Conservation (phyloP, 2,329 filamentous ascomycete species). For the Xylaria hypoxylon region DNA sequence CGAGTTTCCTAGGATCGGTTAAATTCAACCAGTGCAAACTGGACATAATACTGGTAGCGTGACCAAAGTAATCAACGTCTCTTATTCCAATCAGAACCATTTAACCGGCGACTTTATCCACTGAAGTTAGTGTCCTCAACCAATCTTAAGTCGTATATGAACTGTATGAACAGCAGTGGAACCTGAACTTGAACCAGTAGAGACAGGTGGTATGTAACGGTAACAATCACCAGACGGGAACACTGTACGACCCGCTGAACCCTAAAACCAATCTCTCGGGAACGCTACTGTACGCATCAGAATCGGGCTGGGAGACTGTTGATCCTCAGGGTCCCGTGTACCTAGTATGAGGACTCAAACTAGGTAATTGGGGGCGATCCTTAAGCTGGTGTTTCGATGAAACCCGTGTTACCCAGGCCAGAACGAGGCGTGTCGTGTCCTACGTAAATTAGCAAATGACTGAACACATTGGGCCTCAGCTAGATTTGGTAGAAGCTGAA, state of each 20-base stretch:
- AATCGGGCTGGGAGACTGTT: neutral
- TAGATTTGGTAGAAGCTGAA: neutral
- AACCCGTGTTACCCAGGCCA: slow-evolving; percentile 2
- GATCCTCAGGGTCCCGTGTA: slow-evolving; percentile 13
- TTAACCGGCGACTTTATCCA: slow-evolving; percentile 29
- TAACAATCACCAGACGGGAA: slow-evolving; percentile 11
- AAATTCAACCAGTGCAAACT: slow-evolving; percentile 11
- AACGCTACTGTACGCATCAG: slow-evolving; percentile 20
- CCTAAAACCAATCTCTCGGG: slow-evolving; percentile 33
- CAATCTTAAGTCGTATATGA: neutral
- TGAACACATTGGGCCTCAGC: neutral
- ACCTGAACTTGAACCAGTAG: neutral
- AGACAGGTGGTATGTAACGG: slow-evolving; percentile 22
- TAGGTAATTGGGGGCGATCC: neutral
- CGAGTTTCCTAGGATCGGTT: slow-evolving; percentile 7
- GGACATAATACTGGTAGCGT: neutral
- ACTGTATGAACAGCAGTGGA: neutral
- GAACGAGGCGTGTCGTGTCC: slow-evolving; percentile 13
- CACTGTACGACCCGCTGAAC: slow-evolving; percentile 18
- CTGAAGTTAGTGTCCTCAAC: slow-evolving; percentile 8
- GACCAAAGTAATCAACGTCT: slow-evolving; percentile 1
- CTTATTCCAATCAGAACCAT: slow-evolving; percentile 8
- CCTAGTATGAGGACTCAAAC: slow-evolving; percentile 9
- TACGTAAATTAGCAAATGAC: slow-evolving; percentile 16
- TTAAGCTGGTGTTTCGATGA: slow-evolving; percentile 7